Conservation (phyloP, 257 asterid genomes). For the Penstemon newberryi region DNA sequence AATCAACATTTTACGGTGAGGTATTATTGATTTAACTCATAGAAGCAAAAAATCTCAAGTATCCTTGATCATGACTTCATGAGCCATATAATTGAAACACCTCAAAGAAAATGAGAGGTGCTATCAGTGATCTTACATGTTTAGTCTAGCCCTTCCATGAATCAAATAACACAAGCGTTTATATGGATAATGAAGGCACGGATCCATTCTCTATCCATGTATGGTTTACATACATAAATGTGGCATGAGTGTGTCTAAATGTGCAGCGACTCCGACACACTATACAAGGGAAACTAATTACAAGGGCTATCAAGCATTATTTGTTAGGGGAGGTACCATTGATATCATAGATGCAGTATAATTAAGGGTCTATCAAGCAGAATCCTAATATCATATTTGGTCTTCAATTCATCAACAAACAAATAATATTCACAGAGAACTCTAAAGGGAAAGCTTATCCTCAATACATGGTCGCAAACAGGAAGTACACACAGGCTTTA, state of each 20-base stretch:
- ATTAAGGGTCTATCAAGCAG: neutral
- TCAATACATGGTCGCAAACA: neutral
- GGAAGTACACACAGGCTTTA: neutral
- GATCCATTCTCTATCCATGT: too few species aligned
- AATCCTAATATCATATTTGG: neutral
- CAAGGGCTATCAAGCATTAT: neutral
- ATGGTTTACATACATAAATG: too few species aligned
- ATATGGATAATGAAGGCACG: too few species aligned
- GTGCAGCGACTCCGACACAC: constrained; percentile 1
- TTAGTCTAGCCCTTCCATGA: constrained; percentile 24
- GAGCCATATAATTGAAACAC: constrained; percentile 32
- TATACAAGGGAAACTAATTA: neutral
- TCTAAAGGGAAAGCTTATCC: neutral
- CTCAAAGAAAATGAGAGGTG: constrained; percentile 37
- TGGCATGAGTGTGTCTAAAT: too few species aligned
- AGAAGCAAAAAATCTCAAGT: too few species aligned
- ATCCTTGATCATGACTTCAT: too few species aligned
- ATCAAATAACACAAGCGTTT: too few species aligned
- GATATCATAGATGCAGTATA: neutral
- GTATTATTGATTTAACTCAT: constrained; percentile 29
- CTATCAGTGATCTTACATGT: constrained; percentile 49
- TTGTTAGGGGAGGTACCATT: neutral
- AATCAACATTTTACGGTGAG: constrained; percentile 32
- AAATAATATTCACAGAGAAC: neutral
- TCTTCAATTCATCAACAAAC: constrained; percentile 1